Evolutionary conservation across 345 rosid genomes (phyloP).

Genomic region (Firmiana major): DNA sequence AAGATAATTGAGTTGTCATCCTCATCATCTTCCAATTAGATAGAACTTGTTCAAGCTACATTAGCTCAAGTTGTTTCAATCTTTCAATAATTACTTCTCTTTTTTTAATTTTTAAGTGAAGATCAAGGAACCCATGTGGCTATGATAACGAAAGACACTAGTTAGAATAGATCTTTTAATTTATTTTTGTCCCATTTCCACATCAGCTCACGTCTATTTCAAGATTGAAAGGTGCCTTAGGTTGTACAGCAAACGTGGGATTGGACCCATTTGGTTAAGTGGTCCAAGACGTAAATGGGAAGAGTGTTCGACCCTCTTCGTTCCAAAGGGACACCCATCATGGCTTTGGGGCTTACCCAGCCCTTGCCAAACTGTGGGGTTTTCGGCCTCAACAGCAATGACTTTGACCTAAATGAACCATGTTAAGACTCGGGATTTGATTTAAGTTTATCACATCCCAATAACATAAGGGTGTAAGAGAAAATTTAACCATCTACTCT

Average conservation of each 20-base stretch:
- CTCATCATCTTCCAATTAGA: conserved; percentile 1
- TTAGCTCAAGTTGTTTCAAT: background rate
- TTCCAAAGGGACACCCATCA: background rate
- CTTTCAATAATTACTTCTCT: background rate
- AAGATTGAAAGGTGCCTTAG: conserved; percentile 1
- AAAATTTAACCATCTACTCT: too few relatives aligned
- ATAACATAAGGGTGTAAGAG: background rate
- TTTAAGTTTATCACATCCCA: background rate
- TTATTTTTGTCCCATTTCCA: background rate
- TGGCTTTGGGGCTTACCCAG: background rate
- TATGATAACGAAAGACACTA: background rate
- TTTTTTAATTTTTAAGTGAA: background rate
- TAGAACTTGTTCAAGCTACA: background rate
- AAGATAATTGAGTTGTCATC: background rate
- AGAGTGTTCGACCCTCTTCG: background rate
- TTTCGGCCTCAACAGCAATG: background rate
- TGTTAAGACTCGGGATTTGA: background rate
- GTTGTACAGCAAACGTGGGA: background rate
- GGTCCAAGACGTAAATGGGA: conserved; percentile 1
- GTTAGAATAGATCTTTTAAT: background rate
- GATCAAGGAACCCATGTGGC: conserved; percentile 4
- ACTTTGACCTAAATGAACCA: background rate
- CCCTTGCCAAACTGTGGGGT: background rate
- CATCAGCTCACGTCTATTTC: background rate
- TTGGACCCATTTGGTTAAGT: background rate